Conservation (phyloP, 2,329 filamentous ascomycete species). For the Talaromyces piceae region DNA sequence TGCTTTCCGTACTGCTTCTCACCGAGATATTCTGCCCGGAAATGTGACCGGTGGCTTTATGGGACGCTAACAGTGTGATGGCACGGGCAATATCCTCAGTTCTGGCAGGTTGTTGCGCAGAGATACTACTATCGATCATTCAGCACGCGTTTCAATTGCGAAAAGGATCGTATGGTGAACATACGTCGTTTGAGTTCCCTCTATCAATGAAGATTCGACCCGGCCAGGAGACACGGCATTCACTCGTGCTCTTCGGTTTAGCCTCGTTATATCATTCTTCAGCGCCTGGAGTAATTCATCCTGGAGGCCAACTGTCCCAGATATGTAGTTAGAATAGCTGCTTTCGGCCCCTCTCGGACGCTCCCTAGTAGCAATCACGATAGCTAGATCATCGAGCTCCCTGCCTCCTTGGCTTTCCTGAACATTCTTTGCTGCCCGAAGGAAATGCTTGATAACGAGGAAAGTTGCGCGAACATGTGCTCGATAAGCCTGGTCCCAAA, state of each 20-base stretch:
- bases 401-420: constrained; percentile 31
- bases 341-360: constrained; percentile 40
- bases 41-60: constrained; percentile 47
- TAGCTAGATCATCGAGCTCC: constrained; percentile 44
- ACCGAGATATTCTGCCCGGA: constrained; percentile 48
- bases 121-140: constrained; percentile 36
- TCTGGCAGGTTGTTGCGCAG: constrained; percentile 41
- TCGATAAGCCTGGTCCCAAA: constrained; percentile 46
- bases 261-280: constrained; percentile 48
- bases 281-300: constrained; percentile 47
- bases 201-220: constrained; percentile 40
- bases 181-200: constrained; percentile 22
- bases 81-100: constrained; percentile 44
- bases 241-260: constrained; percentile 46
- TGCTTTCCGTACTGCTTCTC: constrained; percentile 46
- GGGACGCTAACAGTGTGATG: constrained; percentile 45
- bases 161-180: neutral
- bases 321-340: constrained; percentile 44
- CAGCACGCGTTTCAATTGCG: neutral
- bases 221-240: constrained; percentile 47
- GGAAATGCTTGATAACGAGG: constrained; percentile 50
- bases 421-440: constrained; percentile 34
- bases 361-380: constrained; percentile 49
- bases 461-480: constrained; percentile 48
- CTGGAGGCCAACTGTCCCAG: constrained; percentile 45